These are phyloP conservation scores for Mariannaea elegans DNA, from an alignment of 2,329 filamentous ascomycete species.

Conservation along the genomic window DNA sequence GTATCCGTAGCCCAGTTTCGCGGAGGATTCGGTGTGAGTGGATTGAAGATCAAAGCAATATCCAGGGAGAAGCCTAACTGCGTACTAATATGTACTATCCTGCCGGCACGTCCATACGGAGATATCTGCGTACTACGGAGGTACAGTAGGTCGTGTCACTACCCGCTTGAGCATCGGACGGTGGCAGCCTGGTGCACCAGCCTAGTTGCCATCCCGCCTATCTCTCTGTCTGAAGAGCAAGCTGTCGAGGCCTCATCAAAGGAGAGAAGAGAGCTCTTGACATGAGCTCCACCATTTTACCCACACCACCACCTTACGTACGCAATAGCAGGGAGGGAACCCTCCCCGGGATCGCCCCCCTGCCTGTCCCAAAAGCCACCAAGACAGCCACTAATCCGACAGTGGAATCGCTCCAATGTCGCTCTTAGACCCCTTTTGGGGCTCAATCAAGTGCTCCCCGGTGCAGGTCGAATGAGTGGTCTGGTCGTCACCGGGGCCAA, in stretches of 20 bases:
- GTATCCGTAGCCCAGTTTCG: not conserved
- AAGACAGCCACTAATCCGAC: not conserved
- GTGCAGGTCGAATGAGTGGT: conserved; percentile 31
- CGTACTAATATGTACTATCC: too few relatives aligned
- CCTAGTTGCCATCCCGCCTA: too few relatives aligned
- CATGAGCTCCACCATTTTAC: too few relatives aligned
- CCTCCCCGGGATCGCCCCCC: conserved; percentile 12
- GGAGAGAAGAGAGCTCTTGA: too few relatives aligned
- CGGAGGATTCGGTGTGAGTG: not conserved
- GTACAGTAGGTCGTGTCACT: too few relatives aligned
- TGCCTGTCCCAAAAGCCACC: not conserved
- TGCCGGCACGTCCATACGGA: too few relatives aligned
- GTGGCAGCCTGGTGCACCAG: too few relatives aligned
- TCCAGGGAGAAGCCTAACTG: too few relatives aligned
- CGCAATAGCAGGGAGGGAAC: not conserved
- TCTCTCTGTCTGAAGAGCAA: too few relatives aligned
- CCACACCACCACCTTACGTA: too few relatives aligned
- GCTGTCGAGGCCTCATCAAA: not conserved
- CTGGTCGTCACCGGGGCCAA: conserved; percentile 22
- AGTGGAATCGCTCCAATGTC: not conserved
- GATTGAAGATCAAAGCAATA: not conserved
- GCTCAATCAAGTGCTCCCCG: not conserved
- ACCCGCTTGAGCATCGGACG: not conserved
- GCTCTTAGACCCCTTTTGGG: conserved; percentile 7
- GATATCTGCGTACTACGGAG: too few relatives aligned